A percentile compares a stretch with the other conserved stretches of the same genome.
These are phyloP conservation scores for Ephemerocybe angulata DNA, from an alignment of 768 basidiomycete species.

Conservation along the genomic window DNA sequence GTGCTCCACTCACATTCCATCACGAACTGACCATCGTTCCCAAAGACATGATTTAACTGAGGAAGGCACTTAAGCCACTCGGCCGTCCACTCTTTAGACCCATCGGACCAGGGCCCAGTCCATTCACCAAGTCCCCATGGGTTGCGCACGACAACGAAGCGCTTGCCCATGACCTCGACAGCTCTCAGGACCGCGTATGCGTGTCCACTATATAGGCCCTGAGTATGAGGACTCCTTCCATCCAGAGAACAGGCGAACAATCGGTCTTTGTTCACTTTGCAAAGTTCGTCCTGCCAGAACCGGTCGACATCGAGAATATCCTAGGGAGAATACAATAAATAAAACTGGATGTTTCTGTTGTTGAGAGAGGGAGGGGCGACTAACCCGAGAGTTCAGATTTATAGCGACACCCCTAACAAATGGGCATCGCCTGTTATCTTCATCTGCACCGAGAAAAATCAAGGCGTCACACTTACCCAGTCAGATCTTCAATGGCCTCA, in stretches of 20 bases:
- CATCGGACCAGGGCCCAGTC: slow-evolving; percentile 53
- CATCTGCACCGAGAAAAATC: neutral
- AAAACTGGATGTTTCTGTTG: no score
- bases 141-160: slow-evolving; percentile 50
- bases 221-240: slow-evolving; percentile 21
- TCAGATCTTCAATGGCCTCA: slow-evolving; percentile 56
- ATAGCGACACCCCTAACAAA: slow-evolving; percentile 23
- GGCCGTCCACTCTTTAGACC: slow-evolving; percentile 52
- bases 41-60: slow-evolving; percentile 44
- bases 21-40: slow-evolving; percentile 51
- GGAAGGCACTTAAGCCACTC: slow-evolving; percentile 47
- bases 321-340: no score
- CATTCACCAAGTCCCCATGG: slow-evolving; percentile 52
- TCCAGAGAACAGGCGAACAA: slow-evolving; percentile 52
- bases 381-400: slow-evolving; percentile 19
- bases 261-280: slow-evolving; percentile 46
- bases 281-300: slow-evolving; percentile 55
- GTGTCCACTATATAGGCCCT: slow-evolving; percentile 39
- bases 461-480: slow-evolving; percentile 35
- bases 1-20: slow-evolving; percentile 43
- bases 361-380: no score
- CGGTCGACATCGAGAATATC: slow-evolving; percentile 47
- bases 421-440: neutral
- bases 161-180: slow-evolving; percentile 43
- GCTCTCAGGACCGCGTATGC: slow-evolving; percentile 52